Base-by-base conservation (phyloP, 2,329 filamentous ascomycete species). In the Phaeosphaeriaceae sp. region DNA sequence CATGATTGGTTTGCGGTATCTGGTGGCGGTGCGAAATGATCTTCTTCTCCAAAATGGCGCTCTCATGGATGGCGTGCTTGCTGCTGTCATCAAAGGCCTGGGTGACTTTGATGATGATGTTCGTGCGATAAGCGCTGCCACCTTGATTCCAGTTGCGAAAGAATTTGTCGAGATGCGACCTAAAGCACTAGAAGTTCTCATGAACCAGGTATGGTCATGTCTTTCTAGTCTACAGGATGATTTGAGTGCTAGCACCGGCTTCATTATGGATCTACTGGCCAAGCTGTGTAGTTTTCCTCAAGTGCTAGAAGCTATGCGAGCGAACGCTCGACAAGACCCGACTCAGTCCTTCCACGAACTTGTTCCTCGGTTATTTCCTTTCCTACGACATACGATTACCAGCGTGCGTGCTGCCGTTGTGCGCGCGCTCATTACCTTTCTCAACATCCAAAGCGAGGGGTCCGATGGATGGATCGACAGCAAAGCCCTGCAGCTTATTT, bases 181-280 rank as follows among this genome's bases (percentile, higher is more conserved):
- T 13, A 81, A 81, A 28, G 87, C 90, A 35, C 81, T 99, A 26
- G 87, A 92, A 54, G 82, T 83, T 23, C 84, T 99, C 32, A 96
- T 97, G 72, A 88, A 89, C 67, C 96, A 97, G 50, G 92, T 99
- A 21, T 99, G 94, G 94, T 90, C 96, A 67, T 97, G 94, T 76
- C 80, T 99, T 18, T 96, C 93, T 3, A 95, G 96, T 69, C 80
- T 99, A n/a, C 92, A 93, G 58, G 94, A 99, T 69, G 94, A 99
- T 68, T 81, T 99, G 15, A 97, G 92, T 71, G 94, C 94, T 3
- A 97, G 94, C 71, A 99, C 95, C 8, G 94, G 94, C 39, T 95
- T 92, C 48, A 96, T 99, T 46, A 99, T 99, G 95, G 95, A 99
- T 72, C 83, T 99, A 33, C 81, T 99, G 15, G 94, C 95, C 12